phyloP scores from a whole-genome alignment of 495 filamentous ascomycete genomes.

The Xylaria palmicola region DNA sequence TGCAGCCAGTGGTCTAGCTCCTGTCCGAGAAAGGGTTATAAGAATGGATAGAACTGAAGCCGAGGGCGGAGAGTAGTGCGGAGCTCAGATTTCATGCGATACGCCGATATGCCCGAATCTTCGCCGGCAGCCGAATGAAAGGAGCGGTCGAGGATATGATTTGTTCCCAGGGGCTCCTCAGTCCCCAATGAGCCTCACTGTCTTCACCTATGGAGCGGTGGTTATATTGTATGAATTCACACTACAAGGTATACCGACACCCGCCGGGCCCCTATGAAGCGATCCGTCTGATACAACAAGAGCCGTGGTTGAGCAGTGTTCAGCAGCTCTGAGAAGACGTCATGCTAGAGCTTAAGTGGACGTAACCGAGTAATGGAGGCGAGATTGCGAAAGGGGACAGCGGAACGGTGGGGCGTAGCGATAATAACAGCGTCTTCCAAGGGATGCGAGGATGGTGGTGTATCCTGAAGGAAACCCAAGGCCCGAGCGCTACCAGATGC shows the following conservation, averaged over 20 bases:
- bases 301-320: background rate
- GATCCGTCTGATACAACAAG: background rate
- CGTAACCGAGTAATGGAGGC: conserved; percentile 17
- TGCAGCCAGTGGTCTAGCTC: background rate
- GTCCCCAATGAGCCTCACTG: background rate
- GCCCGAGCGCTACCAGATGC: background rate
- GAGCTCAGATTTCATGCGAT: background rate
- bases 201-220: background rate
- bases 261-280: background rate
- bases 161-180: background rate
- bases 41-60: background rate
- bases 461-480: background rate
- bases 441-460: background rate
- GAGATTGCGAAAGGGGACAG: conserved; percentile 1
- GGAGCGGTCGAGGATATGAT: background rate
- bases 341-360: conserved; percentile 8
- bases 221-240: background rate
- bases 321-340: conserved; percentile 12
- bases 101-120: background rate
- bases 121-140: background rate
- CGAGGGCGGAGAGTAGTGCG: background rate
- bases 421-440: background rate
- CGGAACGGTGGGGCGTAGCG: background rate
- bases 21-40: background rate
- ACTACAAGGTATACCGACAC: background rate